phyloP scores from a whole-genome alignment of 768 basidiomycete genomes.

The Suillus occidentalis region DNA sequence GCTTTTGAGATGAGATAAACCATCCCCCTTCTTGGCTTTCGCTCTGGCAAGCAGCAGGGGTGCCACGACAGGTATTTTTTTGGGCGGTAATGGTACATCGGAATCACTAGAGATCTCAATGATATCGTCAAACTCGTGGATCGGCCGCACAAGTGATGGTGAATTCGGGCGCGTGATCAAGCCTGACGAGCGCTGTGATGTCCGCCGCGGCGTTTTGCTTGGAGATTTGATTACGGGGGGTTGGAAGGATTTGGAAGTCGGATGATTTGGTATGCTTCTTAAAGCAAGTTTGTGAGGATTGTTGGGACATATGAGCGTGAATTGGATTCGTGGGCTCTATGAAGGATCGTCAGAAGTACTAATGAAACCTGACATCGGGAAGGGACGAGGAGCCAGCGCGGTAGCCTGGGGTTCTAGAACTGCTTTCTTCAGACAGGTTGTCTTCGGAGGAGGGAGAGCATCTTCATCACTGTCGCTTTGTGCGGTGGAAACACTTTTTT shows the following conservation, averaged over 20 bases:
- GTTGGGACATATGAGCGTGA: not conserved
- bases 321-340: not conserved
- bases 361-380: constrained; percentile 23
- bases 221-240: constrained; percentile 23
- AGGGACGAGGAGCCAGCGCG: constrained; percentile 17
- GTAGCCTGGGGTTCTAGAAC: not conserved
- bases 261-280: constrained; percentile 6
- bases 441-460: constrained; percentile 1
- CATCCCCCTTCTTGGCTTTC: constrained; percentile 7
- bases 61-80: constrained; percentile 8
- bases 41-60: constrained; percentile 28
- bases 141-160: constrained; percentile 11
- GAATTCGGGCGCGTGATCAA: constrained; percentile 8
- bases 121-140: constrained; percentile 15
- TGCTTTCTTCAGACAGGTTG: not conserved
- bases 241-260: constrained; percentile 26
- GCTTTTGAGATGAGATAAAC: not conserved
- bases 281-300: not conserved
- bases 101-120: constrained; percentile 44
- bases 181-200: constrained; percentile 13
- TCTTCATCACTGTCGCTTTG: constrained; percentile 6
- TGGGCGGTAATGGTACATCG: constrained; percentile 20
- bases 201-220: constrained; percentile 8
- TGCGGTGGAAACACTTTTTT: constrained; percentile 2
- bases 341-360: constrained; percentile 5